A percentile compares a stretch with the other conserved stretches of the same genome.
phyloP scores from a whole-genome alignment of 768 basidiomycete species.

The Collybiopsis confluens region DNA sequence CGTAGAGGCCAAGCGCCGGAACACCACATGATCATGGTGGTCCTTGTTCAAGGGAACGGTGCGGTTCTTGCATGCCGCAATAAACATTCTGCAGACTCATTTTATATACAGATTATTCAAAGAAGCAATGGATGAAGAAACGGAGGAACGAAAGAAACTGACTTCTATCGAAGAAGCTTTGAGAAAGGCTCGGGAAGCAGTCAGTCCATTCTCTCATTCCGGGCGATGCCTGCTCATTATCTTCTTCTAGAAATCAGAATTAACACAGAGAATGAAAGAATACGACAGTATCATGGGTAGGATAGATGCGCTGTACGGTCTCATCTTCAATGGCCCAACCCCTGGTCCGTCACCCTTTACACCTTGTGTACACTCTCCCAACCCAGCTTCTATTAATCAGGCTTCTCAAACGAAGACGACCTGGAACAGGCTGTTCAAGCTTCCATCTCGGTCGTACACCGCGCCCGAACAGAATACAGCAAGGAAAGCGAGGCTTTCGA shows the following conservation, averaged over 20 bases:
- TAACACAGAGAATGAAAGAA: not conserved
- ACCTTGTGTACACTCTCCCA: not conserved
- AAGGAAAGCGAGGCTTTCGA: conserved; percentile 3
- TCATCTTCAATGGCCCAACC: conserved; percentile 6
- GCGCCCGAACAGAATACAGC: not conserved
- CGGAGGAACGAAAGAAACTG: not conserved
- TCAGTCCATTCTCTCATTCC: conserved; percentile 1
- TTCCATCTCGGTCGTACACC: not conserved
- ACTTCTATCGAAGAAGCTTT: not conserved
- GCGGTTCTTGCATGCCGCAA: too few relatives aligned
- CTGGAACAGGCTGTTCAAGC: conserved; percentile 4
- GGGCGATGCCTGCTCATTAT: too few relatives aligned
- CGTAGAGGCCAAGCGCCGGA: too few relatives aligned
- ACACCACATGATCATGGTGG: too few relatives aligned
- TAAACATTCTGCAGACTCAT: too few relatives aligned
- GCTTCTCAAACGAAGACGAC: conserved; percentile 5
- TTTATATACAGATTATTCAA: conserved; percentile 1
- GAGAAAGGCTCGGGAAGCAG: not conserved
- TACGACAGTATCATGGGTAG: not conserved
- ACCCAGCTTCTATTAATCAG: not conserved
- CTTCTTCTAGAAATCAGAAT: conserved; percentile 2
- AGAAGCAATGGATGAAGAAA: conserved; percentile 7
- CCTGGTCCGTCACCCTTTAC: not conserved
- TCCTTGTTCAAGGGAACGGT: too few relatives aligned
- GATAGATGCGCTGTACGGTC: conserved; percentile 2